Evolutionary conservation across 2,329 filamentous ascomycete species (phyloP).

Genomic region (Aspergillus fumigatiaffinis): DNA sequence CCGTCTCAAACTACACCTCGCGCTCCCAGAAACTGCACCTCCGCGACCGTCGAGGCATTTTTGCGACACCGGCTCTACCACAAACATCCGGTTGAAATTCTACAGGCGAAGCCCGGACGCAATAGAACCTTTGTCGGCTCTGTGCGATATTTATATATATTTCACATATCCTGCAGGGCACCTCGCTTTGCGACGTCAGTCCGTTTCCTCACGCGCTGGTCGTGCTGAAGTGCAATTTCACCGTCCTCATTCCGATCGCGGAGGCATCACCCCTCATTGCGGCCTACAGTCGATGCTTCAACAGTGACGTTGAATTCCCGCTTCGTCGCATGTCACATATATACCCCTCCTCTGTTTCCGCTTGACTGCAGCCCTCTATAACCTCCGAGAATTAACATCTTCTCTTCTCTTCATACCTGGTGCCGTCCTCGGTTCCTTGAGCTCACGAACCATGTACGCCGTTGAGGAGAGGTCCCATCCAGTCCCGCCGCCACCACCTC

Average conservation of each 20-base stretch:
- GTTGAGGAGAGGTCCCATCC: constrained; percentile 36
- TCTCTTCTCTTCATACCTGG: constrained; percentile 8
- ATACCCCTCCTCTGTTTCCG: constrained; percentile 5
- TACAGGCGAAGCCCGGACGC: neutral
- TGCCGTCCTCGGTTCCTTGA: constrained; percentile 21
- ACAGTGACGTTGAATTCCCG: constrained; percentile 4
- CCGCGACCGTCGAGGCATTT: constrained; percentile 1
- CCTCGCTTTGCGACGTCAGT: neutral
- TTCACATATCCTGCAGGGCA: neutral
- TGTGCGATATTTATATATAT: neutral
- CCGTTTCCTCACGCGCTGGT: neutral
- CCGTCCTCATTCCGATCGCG: constrained; percentile 9
- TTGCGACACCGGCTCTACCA: neutral
- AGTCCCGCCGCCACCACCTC: constrained; percentile 32
- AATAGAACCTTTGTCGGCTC: neutral
- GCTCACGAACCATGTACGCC: constrained; percentile 35
- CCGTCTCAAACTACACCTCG: neutral
- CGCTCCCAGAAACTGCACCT: constrained; percentile 5
- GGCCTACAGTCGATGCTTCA: constrained; percentile 25
- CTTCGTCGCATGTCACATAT: constrained; percentile 22
- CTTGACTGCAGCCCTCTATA: constrained; percentile 1
- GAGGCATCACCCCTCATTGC: constrained; percentile 7
- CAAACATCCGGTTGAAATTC: neutral
- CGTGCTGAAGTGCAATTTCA: constrained; percentile 2
- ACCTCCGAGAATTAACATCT: neutral